These are phyloP conservation scores for Graphilbum sp. DNA, from an alignment of 2,329 filamentous ascomycete genomes.

Conservation along the genomic window DNA sequence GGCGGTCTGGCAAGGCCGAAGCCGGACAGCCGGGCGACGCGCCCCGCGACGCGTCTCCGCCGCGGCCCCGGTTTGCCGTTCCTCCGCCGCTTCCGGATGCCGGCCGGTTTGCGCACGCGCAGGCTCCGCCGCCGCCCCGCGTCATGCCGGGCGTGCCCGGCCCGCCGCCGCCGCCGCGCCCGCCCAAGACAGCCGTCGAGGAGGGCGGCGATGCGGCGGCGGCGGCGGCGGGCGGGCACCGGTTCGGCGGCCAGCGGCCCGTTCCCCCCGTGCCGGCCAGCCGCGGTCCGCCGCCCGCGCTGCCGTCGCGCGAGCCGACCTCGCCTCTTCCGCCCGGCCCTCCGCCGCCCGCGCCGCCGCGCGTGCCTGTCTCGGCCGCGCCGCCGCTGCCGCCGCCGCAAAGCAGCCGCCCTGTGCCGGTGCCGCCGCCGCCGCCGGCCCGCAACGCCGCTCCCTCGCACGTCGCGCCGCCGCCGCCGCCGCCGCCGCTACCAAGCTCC, in stretches of 20 bases:
- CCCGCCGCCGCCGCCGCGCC: slow-evolving; percentile 51
- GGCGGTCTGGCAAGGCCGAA: slow-evolving; percentile 40
- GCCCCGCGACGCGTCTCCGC: slow-evolving; percentile 56
- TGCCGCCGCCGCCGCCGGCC: slow-evolving; percentile 17
- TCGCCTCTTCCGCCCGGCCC: slow-evolving; percentile 52
- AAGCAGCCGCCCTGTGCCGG: not conserved
- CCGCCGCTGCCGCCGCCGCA: not conserved
- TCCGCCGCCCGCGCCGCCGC: slow-evolving; percentile 52
- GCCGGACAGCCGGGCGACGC: slow-evolving; percentile 31
- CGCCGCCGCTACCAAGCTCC: slow-evolving; percentile 22
- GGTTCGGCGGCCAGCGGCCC: slow-evolving; percentile 49
- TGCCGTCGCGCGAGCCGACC: slow-evolving; percentile 1
- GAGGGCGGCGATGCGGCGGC: slow-evolving; percentile 31
- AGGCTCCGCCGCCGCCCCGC: slow-evolving; percentile 26
- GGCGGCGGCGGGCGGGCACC: slow-evolving; percentile 61
- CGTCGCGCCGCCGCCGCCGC: slow-evolving; percentile 19
- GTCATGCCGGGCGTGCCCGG: slow-evolving; percentile 39
- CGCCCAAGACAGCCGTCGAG: slow-evolving; percentile 55
- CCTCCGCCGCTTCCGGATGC: slow-evolving; percentile 83
- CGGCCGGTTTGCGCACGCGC: slow-evolving; percentile 60
- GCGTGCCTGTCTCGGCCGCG: slow-evolving; percentile 12
- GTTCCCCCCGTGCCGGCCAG: slow-evolving; percentile 62
- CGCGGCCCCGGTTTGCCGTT: slow-evolving; percentile 58
- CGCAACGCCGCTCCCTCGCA: no score
- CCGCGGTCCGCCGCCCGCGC: slow-evolving; percentile 28